Conservation (phyloP, 768 basidiomycete species). For the Tephrocybe sp. region DNA sequence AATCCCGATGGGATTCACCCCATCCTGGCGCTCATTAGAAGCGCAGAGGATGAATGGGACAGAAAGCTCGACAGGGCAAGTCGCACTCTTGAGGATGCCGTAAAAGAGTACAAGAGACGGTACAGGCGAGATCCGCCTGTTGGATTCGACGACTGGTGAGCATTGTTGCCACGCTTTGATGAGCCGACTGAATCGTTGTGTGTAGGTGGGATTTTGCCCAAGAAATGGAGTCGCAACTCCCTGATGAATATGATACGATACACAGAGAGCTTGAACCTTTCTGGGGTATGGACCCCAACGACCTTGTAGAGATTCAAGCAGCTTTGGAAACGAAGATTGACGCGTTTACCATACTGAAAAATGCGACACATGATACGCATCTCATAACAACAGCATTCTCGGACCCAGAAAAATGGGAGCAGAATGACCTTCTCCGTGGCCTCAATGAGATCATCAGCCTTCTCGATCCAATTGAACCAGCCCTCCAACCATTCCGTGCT, state of each 20-base stretch:
- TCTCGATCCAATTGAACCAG: constrained; percentile 35
- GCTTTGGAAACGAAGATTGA: constrained; percentile 38
- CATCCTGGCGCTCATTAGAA: constrained; percentile 63
- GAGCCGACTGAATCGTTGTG: background rate
- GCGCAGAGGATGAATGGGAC: constrained; percentile 61
- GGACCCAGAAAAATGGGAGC: constrained; percentile 20
- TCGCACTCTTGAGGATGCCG: constrained; percentile 64
- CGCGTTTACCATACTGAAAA: constrained; percentile 43
- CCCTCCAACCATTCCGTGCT: constrained; percentile 39
- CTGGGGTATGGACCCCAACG: constrained; percentile 60
- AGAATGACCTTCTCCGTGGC: constrained; percentile 21
- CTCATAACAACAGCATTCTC: constrained; percentile 23
- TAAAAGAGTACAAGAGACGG: constrained; percentile 62
- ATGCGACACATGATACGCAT: constrained; percentile 20
- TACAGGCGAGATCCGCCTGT: constrained; percentile 68
- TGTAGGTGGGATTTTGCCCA: constrained; percentile 56
- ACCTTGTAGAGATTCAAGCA: constrained; percentile 35
- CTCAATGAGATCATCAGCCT: constrained; percentile 28
- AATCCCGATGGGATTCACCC: constrained; percentile 48
- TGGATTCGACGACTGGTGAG: constrained; percentile 80
- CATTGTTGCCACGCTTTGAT: background rate
- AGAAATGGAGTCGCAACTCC: constrained; percentile 70
- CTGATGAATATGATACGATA: constrained; percentile 86
- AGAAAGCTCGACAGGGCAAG: constrained; percentile 60
- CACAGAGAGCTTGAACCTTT: constrained; percentile 79